A percentile compares a stretch with the other conserved stretches of the same genome.
Evolutionary conservation across 257 asterid species (phyloP).

Genomic region (Lithospermum erythrorhizon): DNA sequence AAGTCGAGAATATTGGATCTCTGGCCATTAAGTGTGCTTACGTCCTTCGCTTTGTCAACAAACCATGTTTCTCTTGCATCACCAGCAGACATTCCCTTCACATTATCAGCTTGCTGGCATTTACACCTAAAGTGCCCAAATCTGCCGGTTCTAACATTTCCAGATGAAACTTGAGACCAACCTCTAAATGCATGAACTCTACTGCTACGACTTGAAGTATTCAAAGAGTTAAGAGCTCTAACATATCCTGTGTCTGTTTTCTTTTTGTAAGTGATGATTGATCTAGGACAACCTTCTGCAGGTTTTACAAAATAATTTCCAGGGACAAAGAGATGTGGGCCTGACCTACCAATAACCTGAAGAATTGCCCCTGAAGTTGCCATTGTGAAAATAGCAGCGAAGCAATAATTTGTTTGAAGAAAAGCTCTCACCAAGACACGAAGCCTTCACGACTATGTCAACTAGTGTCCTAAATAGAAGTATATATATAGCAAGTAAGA

Average conservation of each 20-base stretch:
- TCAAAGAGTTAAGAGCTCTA: slow-evolving; percentile 15
- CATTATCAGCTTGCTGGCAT: slow-evolving; percentile 44
- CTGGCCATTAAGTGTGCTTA: slow-evolving; percentile 16
- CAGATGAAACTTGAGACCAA: slow-evolving; percentile 3
- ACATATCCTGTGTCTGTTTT: slow-evolving; percentile 14
- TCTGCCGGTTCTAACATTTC: slow-evolving; percentile 13
- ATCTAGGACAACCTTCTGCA: slow-evolving; percentile 11
- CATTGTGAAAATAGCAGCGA: slow-evolving; percentile 20
- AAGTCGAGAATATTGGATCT: slow-evolving; percentile 15
- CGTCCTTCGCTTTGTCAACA: slow-evolving; percentile 5
- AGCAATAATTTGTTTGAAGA: slow-evolving; percentile 14
- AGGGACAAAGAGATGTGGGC: slow-evolving; percentile 21
- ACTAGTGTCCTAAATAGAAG: not conserved
- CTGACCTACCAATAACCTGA: slow-evolving; percentile 22
- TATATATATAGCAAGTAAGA: too few species aligned
- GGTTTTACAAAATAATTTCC: slow-evolving; percentile 18
- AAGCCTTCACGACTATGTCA: slow-evolving; percentile 10
- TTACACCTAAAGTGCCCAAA: slow-evolving; percentile 22
- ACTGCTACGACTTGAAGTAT: slow-evolving; percentile 10
- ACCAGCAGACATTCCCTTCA: slow-evolving; percentile 29
- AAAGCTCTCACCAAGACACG: slow-evolving; percentile 1
- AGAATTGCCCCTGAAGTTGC: slow-evolving; percentile 32
- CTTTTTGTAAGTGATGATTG: slow-evolving; percentile 25
- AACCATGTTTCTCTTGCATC: slow-evolving; percentile 2
- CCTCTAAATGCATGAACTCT: slow-evolving; percentile 12